Evolutionary conservation across 306 rosid species (phyloP).

Genomic region (Vigna unguiculata): DNA sequence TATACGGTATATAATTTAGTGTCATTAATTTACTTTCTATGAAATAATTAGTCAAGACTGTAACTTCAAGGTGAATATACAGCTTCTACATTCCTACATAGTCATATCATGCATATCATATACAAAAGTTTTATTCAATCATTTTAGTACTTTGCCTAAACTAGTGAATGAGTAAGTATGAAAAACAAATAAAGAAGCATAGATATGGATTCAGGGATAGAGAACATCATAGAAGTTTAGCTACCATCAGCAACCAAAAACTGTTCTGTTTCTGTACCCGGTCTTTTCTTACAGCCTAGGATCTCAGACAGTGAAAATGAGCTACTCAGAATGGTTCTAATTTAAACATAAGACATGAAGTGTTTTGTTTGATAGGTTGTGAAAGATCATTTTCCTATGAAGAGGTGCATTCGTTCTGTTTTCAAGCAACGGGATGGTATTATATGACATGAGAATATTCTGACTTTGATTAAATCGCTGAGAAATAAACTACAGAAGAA

Average conservation of each 20-base stretch:
- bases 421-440: constrained; percentile 12
- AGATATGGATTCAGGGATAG: not conserved
- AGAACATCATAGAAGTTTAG: not conserved
- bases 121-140: not conserved
- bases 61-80: too few relatives aligned
- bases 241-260: not conserved
- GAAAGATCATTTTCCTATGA: too few relatives aligned
- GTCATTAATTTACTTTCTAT: too few relatives aligned
- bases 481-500: constrained; percentile 28
- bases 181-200: not conserved
- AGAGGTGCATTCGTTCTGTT: not conserved
- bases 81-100: too few relatives aligned
- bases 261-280: constrained; percentile 5
- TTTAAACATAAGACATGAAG: not conserved
- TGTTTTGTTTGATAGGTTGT: not conserved
- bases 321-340: not conserved
- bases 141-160: not conserved
- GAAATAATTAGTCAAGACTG: too few relatives aligned
- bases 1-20: too few relatives aligned
- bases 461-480: constrained; percentile 16
- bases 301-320: not conserved
- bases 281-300: not conserved
- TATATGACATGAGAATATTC: constrained; percentile 23
- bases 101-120: not conserved
- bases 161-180: not conserved